A percentile compares a stretch with the other conserved stretches of the same genome.
Evolutionary conservation across 495 filamentous ascomycete genomes (phyloP).

Genomic region (Acidiella bohemica): DNA sequence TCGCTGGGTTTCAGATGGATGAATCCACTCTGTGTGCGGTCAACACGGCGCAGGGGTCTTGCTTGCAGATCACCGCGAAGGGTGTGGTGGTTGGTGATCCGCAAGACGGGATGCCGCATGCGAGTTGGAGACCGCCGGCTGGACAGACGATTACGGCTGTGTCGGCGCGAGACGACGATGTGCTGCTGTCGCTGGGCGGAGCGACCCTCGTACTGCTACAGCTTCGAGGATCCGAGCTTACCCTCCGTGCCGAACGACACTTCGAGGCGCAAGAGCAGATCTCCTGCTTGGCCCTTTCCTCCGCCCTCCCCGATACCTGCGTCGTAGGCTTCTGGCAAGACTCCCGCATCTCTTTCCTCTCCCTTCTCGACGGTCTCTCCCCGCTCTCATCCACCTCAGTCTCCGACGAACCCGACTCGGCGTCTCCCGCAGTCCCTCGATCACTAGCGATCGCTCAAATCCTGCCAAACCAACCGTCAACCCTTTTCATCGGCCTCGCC

Average conservation of each 20-base stretch:
- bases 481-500: conserved; percentile 83
- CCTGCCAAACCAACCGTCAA: conserved; percentile 48
- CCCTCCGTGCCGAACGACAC: conserved; percentile 42
- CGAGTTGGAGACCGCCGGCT: conserved; percentile 51
- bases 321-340: conserved; percentile 78
- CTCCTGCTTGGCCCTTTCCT: conserved; percentile 62
- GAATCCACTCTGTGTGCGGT: conserved; percentile 60
- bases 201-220: conserved; percentile 51
- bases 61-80: conserved; percentile 55
- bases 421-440: conserved; percentile 65
- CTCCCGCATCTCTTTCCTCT: conserved; percentile 57
- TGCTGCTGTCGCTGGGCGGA: conserved; percentile 65
- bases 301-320: conserved; percentile 38
- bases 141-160: conserved; percentile 57
- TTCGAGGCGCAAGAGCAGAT: conserved; percentile 51
- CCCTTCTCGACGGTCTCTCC: conserved; percentile 47
- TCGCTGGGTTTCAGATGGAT: conserved; percentile 52
- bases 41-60: conserved; percentile 39
- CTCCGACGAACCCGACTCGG: conserved; percentile 37
- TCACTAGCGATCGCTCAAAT: conserved; percentile 68
- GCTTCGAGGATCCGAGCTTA: conserved; percentile 39
- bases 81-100: conserved; percentile 49
- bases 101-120: conserved; percentile 52
- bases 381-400: conserved; percentile 46
- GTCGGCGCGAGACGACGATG: conserved; percentile 51